phyloP scores from a whole-genome alignment of 1,284 basidiomycete genomes.

The Calocybe gambosa region DNA sequence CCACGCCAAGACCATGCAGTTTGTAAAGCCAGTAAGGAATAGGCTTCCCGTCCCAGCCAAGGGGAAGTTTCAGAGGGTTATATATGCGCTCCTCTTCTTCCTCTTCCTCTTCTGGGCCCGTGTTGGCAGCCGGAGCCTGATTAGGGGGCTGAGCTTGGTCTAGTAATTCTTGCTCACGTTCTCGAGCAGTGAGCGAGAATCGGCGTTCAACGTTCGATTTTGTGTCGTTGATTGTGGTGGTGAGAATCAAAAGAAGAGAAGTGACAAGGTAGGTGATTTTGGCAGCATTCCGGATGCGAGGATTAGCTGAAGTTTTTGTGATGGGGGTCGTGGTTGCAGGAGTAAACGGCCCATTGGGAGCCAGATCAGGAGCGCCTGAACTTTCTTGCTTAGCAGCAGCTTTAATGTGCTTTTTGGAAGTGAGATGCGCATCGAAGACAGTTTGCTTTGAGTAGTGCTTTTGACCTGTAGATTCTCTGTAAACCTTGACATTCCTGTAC shows the following conservation, averaged over 20 bases:
- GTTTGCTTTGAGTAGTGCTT: constrained; percentile 95
- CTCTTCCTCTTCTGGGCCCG: constrained; percentile 76
- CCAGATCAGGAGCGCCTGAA: constrained; percentile 45
- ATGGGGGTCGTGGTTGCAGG: constrained; percentile 20
- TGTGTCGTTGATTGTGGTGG: constrained; percentile 77
- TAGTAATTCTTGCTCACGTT: constrained; percentile 89
- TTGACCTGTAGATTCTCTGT: constrained; percentile 52
- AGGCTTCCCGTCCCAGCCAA: constrained; percentile 98
- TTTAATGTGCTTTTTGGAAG: constrained; percentile 93
- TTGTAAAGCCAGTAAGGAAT: constrained; percentile 99
- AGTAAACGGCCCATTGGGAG: constrained; percentile 54
- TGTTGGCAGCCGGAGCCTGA: constrained; percentile 45
- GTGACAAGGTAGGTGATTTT: constrained; percentile 69
- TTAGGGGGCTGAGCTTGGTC: constrained; percentile 75
- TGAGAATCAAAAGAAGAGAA: constrained; percentile 59
- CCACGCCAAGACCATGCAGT: constrained; percentile 93
- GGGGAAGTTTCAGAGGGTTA: constrained; percentile 94
- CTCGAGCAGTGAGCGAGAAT: constrained; percentile 92
- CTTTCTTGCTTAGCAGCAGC: constrained; percentile 69
- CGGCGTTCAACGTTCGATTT: constrained; percentile 95
- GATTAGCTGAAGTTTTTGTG: constrained; percentile 37
- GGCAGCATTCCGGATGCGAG: constrained; percentile 66
- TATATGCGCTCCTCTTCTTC: constrained; percentile 89
- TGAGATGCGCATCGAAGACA: constrained; percentile 94
- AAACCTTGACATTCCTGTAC: constrained; percentile 6